Base-by-base conservation (phyloP, 108 stramenopile genomes). In the Stephanodiscus triporus region DNA sequence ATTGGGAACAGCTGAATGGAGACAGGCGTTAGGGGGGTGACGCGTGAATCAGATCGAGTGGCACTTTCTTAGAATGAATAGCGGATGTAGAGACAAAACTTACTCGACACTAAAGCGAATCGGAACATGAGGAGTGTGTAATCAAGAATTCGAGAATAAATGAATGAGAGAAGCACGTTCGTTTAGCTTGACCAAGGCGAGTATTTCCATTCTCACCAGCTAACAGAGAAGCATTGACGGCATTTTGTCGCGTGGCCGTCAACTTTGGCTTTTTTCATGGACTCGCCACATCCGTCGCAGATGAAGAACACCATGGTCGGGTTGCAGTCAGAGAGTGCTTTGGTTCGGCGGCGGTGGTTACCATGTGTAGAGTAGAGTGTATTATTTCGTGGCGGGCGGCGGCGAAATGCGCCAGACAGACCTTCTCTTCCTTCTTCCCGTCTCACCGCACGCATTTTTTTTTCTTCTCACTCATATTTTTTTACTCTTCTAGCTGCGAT, bases 241-340 rank as follows among this genome's bases (percentile, higher is more conserved):
- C 96, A 96, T 70, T 88, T 81, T 20, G 64, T 61, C 45, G 91
- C 96, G 61, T 96, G 96, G 17, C 74, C 82, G 75, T 96, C 96
- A 0, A 96, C 96, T 61, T 93, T 83, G 59, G 60, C 80, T 68
- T 96, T 96, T 79, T 96, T 96, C 26, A 96, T 58, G 34, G 83
- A 87, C 56, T 94, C 93, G 27, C 85, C 89, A 68, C 96, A 96
- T 16, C 92, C 93, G 54, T 96, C 93, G 57, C 96, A 96, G 14
- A 81, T 66, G 64, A 96, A 96, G 77, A 93, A 81, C 0, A 96
- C 96, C 96, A 96, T 96, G 42, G 42, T 91, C 9, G 13, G 19
- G 5, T 54, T 19, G 55, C 17, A n/a, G n/a, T n/a, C n/a, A n/a
- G n/a, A n/a, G n/a, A n/a, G n/a, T n/a, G n/a, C n/a, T n/a, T n/a